Conservation (phyloP, 306 rosid genomes). For the Dalbergia cultrata region DNA sequence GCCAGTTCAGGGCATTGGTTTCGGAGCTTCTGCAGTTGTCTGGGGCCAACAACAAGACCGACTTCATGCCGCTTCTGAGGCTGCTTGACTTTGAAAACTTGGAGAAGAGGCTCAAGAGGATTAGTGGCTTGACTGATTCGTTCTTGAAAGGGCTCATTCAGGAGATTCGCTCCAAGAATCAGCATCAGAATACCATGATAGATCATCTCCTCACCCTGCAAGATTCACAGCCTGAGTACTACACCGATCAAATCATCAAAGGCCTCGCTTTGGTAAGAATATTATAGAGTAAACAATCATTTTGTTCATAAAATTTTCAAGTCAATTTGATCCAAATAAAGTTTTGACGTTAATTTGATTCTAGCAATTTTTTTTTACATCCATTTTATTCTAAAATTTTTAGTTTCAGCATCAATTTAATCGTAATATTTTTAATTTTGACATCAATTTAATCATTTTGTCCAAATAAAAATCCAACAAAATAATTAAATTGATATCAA, state of each 20-base stretch:
- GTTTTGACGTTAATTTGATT: too few relatives aligned
- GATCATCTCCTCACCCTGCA: conserved; percentile 58
- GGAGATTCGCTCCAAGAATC: conserved; percentile 41
- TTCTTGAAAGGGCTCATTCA: conserved; percentile 54
- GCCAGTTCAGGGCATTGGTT: conserved; percentile 47
- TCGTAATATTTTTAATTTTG: too few relatives aligned
- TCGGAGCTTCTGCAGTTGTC: conserved; percentile 7
- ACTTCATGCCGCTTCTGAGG: conserved; percentile 54
- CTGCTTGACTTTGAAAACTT: conserved; percentile 39
- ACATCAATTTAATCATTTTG: too few relatives aligned
- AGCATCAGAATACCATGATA: conserved; percentile 51
- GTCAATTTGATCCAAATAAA: too few relatives aligned
- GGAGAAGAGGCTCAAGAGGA: conserved; percentile 34
- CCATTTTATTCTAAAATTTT: too few relatives aligned
- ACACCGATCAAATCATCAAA: conserved; percentile 61
- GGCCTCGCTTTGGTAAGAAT: conserved; percentile 56
- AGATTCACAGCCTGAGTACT: conserved; percentile 45
- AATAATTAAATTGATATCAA: too few relatives aligned
- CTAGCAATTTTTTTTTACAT: too few relatives aligned
- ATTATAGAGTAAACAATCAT: too few relatives aligned
- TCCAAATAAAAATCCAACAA: too few relatives aligned
- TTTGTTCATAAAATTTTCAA: too few relatives aligned
- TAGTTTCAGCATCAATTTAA: too few relatives aligned
- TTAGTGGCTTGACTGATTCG: conserved; percentile 39
- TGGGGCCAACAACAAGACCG: conserved; percentile 48